Evolutionary conservation across 495 filamentous ascomycete genomes (phyloP), one percentile per base, ranked within the genome.

Genomic region (Penicillium pancosmium): DNA sequence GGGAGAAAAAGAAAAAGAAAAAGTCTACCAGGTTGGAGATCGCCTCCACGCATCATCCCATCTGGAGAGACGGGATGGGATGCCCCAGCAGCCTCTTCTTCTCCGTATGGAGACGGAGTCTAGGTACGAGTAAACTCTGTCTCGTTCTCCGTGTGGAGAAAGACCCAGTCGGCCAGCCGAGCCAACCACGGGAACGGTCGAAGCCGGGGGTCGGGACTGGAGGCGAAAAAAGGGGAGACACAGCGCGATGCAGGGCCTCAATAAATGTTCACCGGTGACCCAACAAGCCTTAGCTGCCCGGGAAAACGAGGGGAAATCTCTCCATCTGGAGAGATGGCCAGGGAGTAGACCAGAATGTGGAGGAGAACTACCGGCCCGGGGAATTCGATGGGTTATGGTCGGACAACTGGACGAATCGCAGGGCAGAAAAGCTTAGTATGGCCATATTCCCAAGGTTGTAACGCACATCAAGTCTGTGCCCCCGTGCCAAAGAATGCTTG

Each of bases 261-360:
- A 44, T 44, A 44, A 8, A 23, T 35, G 33, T 44, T 63, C 60
- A 66, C 60, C 64, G 64, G 56, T 21, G 19, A 23, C 56, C 48
- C 52, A 57, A 64, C 11, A 48, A 25, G 46, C 49, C 44, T 15
- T 51, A 52, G 54, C 50, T 35, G 58, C 53, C 51, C 35, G 34
- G 44, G 47, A 34, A 21, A 53, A 55, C 25, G 12, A 56, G 53
- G 43, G 62, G 59, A 50, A 46, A 63, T 52, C 43, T 23, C 19
- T 34, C 16, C 50, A 33, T 12, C 38, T 40, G 49, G 35, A 50
- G 46, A 31, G 27, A 4, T 31, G 27, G 10, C 46, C 23, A 55
- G 52, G 51, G 56, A 33, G 52, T 25, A 43, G 18, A 8, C 5
- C 27, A 58, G 57, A 67, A 61, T 67, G 64, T 56, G 61, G 64